Conservation (phyloP, 495 filamentous ascomycete genomes). For the Thozetella sp. region DNA sequence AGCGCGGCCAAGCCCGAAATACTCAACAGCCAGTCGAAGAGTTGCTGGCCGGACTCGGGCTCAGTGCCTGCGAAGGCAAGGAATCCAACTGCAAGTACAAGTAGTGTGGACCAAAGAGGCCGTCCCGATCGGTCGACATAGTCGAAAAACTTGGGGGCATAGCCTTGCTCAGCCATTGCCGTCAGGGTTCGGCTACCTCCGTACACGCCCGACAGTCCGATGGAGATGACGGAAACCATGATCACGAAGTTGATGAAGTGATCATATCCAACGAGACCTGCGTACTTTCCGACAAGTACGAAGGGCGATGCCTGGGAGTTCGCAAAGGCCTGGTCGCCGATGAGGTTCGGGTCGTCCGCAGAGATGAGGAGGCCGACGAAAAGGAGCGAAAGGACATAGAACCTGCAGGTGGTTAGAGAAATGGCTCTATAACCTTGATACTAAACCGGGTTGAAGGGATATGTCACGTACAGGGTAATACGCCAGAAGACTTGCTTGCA, state of each 20-base stretch:
- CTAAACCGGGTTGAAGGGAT: slow-evolving; percentile 54
- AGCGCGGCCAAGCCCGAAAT: slow-evolving; percentile 70
- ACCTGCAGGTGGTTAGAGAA: too few species aligned
- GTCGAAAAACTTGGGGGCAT: slow-evolving; percentile 57
- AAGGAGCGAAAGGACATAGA: slow-evolving; percentile 72
- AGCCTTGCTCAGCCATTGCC: slow-evolving; percentile 60
- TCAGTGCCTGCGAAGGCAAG: slow-evolving; percentile 57
- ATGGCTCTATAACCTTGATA: too few species aligned
- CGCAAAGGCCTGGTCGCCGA: slow-evolving; percentile 49
- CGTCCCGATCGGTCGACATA: slow-evolving; percentile 62
- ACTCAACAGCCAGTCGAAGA: slow-evolving; percentile 71
- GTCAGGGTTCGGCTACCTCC: slow-evolving; percentile 71
- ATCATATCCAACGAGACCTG: slow-evolving; percentile 65
- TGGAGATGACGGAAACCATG: slow-evolving; percentile 67
- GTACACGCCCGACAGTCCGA: slow-evolving; percentile 68
- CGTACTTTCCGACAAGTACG: slow-evolving; percentile 69
- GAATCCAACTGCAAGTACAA: slow-evolving; percentile 48
- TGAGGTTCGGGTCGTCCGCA: slow-evolving; percentile 51
- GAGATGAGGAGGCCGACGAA: slow-evolving; percentile 76
- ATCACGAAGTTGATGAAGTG: slow-evolving; percentile 78
- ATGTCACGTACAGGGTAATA: slow-evolving; percentile 46
- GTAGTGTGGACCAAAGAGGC: slow-evolving; percentile 50
- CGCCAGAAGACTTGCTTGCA: slow-evolving; percentile 79
- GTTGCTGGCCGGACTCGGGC: slow-evolving; percentile 35
- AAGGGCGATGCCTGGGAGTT: slow-evolving; percentile 70